Percentiles rank a stretch among this genome's conserved stretches.
Conservation (phyloP, 2,329 filamentous ascomycete genomes). For the Monosporascus cannonballus region DNA sequence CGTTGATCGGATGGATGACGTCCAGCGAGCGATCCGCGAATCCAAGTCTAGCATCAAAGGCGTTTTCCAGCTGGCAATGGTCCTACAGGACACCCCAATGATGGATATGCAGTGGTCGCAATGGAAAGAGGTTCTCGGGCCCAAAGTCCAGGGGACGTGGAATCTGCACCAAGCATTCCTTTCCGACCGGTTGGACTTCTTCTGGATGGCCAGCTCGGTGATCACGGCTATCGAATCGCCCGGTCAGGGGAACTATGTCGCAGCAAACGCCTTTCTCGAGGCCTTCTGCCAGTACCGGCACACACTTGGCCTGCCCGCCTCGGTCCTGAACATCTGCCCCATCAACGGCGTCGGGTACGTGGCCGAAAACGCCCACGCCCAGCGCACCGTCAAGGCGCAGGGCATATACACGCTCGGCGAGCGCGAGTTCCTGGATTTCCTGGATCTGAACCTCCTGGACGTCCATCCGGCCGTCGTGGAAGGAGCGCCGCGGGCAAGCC, state of each 20-base stretch:
- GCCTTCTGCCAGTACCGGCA: slow-evolving; percentile 28
- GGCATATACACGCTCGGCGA: slow-evolving; percentile 16
- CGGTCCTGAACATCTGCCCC: slow-evolving; percentile 29
- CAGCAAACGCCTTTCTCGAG: slow-evolving; percentile 31
- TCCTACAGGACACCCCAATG: slow-evolving; percentile 11
- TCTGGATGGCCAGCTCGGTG: slow-evolving; percentile 27
- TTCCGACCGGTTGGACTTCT: slow-evolving; percentile 26
- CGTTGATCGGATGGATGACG: slow-evolving; percentile 9
- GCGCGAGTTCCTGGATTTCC: slow-evolving; percentile 18
- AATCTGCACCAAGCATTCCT: slow-evolving; percentile 30
- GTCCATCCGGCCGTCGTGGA: slow-evolving; percentile 1
- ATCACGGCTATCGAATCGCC: slow-evolving; percentile 23
- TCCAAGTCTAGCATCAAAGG: slow-evolving; percentile 14
- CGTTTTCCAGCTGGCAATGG: slow-evolving; percentile 20
- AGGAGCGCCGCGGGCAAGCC: not conserved
- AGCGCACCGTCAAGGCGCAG: slow-evolving; percentile 16
- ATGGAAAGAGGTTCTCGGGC: slow-evolving; percentile 32
- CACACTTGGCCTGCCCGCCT: slow-evolving; percentile 25
- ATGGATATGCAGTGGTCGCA: slow-evolving; percentile 22
- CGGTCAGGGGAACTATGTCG: slow-evolving; percentile 30
- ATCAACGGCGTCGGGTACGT: slow-evolving; percentile 23
- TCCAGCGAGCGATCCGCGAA: slow-evolving; percentile 7
- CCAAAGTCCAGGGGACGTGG: slow-evolving; percentile 34
- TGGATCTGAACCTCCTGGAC: slow-evolving; percentile 14
- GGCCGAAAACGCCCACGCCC: slow-evolving; percentile 16